A percentile compares a stretch with the other conserved stretches of the same genome.
Conservation (phyloP, 495 filamentous ascomycete species). For the Evernia prunastri region DNA sequence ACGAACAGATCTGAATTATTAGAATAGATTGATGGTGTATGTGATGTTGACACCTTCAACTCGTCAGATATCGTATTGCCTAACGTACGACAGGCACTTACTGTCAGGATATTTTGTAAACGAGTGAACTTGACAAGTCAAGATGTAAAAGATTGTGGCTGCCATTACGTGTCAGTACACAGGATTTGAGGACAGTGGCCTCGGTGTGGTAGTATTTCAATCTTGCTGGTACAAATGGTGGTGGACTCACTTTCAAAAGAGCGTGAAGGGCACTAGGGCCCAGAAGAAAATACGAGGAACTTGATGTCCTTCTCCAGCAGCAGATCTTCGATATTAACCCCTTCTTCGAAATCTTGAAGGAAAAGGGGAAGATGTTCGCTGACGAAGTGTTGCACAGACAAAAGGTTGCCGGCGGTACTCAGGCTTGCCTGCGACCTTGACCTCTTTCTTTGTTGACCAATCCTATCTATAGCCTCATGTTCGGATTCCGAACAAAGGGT, state of each 20-base stretch:
- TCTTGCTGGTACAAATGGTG: neutral
- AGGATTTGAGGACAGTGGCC: neutral
- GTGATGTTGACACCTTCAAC: conserved; percentile 19
- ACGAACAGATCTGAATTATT: conserved; percentile 1
- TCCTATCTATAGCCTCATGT: conserved; percentile 13
- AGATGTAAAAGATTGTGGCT: conserved; percentile 51
- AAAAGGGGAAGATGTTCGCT: neutral
- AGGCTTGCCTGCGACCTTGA: conserved; percentile 6
- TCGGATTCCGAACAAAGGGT: conserved; percentile 20
- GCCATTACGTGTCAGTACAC: conserved; percentile 15
- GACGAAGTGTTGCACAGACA: conserved; percentile 7
- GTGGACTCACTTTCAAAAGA: conserved; percentile 25
- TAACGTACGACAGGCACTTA: conserved; percentile 30
- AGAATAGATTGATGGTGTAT: conserved; percentile 21
- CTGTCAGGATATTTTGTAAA: conserved; percentile 49
- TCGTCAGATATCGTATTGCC: neutral
- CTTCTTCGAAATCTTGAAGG: conserved; percentile 3
- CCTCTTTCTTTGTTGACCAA: conserved; percentile 11
- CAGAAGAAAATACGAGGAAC: conserved; percentile 19
- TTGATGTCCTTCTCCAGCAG: conserved; percentile 24
- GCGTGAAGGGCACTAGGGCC: conserved; percentile 28
- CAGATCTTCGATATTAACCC: conserved; percentile 23
- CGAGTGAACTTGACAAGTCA: conserved; percentile 57
- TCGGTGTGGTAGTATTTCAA: neutral
- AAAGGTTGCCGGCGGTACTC: neutral